Evolutionary conservation across 1,284 basidiomycete genomes (phyloP).

Genomic region (Pterula multifida): DNA sequence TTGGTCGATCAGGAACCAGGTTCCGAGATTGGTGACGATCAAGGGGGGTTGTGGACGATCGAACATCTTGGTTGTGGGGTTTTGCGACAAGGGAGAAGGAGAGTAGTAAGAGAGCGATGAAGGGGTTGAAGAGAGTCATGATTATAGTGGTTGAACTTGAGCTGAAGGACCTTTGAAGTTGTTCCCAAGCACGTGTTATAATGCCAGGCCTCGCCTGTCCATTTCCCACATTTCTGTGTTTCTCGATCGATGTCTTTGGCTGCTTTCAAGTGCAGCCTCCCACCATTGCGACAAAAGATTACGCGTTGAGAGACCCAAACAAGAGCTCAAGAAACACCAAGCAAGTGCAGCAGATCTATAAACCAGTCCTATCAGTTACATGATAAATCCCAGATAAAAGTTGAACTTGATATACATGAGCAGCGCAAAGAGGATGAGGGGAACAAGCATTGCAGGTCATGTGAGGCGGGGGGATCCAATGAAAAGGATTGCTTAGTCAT

Average conservation of each 20-base stretch:
- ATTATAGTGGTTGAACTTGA: no score
- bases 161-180: no score
- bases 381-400: background rate
- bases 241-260: background rate
- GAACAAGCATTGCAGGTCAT: background rate
- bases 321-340: slow-evolving; percentile 1
- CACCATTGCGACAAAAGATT: background rate
- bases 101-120: no score
- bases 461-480: background rate
- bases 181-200: no score
- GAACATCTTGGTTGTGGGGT: no score
- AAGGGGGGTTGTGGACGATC: no score
- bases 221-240: slow-evolving; percentile 1
- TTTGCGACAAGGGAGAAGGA: no score
- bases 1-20: no score
- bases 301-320: background rate
- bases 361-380: background rate
- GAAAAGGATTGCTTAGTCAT: background rate
- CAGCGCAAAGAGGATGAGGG: background rate
- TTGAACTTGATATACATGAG: background rate
- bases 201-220: background rate
- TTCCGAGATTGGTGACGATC: no score
- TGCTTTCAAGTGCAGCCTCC: background rate
- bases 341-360: background rate
- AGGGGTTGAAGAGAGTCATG: no score